A percentile compares a stretch with the other conserved stretches of the same genome.
phyloP scores from a whole-genome alignment of 257 asterid species.

The Fraxinus anomala region DNA sequence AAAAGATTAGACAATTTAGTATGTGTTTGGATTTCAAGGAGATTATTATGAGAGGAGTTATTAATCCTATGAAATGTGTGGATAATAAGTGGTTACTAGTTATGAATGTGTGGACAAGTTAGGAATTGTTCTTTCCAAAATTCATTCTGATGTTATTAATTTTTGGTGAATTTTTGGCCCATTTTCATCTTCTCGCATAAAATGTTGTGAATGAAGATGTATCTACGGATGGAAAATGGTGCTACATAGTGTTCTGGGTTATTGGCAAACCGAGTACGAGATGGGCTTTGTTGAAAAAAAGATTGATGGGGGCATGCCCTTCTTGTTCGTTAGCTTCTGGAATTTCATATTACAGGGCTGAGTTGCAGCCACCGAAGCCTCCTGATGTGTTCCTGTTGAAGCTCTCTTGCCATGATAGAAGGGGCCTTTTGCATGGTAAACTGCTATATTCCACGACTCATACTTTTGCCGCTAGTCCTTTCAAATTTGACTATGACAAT shows the following conservation, averaged over 20 bases:
- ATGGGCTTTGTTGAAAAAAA: slow-evolving; percentile 76
- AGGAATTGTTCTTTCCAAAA: not conserved
- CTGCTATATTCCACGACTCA: not conserved
- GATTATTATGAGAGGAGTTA: too few species aligned
- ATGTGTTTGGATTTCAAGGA: too few species aligned
- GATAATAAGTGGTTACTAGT: too few species aligned
- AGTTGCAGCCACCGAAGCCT: slow-evolving; percentile 62
- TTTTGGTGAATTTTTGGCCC: not conserved
- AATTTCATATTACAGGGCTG: slow-evolving; percentile 47
- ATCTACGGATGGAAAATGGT: slow-evolving; percentile 93
- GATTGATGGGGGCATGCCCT: slow-evolving; percentile 84
- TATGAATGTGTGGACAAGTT: too few species aligned
- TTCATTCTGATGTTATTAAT: slow-evolving; percentile 9
- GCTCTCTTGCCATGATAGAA: slow-evolving; percentile 59
- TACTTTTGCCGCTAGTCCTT: not conserved
- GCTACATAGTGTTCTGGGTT: slow-evolving; percentile 87
- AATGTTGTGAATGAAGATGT: slow-evolving; percentile 56
- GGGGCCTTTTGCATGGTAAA: slow-evolving; percentile 88
- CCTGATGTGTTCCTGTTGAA: slow-evolving; percentile 85
- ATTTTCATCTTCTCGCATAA: not conserved
- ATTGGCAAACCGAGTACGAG: slow-evolving; percentile 58
- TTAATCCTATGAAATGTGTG: too few species aligned
- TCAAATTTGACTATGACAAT: not conserved
- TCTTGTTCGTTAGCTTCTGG: slow-evolving; percentile 66
- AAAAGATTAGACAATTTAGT: not conserved